A percentile compares a stretch with the other conserved stretches of the same genome.
Conservation (phyloP, 345 rosid species). For the Toxicodendron radicans region DNA sequence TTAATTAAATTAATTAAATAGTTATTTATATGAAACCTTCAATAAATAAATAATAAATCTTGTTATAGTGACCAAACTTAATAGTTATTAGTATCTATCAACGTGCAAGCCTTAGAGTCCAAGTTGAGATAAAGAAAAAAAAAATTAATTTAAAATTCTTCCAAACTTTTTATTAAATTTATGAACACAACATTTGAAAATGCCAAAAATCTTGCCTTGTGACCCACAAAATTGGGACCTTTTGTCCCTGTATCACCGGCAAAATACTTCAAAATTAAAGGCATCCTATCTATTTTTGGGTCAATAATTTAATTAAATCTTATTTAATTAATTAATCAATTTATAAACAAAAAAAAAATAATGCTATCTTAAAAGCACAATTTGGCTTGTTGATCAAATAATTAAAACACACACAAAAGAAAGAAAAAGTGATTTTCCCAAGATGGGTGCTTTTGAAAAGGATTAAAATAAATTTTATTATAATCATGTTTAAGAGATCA, state of each 20-base stretch:
- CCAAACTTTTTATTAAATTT: conserved; percentile 9
- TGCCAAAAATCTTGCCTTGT: conserved; percentile 12
- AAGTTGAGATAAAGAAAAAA: not conserved
- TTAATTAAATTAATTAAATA: too few relatives aligned
- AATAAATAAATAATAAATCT: not conserved
- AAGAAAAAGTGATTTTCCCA: not conserved
- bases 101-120: conserved; percentile 17
- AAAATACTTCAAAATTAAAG: not conserved
- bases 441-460: too few relatives aligned
- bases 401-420: too few relatives aligned
- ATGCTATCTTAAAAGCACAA: not conserved
- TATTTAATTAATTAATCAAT: too few relatives aligned
- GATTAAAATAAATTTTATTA: not conserved
- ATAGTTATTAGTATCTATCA: not conserved
- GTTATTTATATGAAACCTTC: too few relatives aligned
- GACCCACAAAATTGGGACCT: conserved; percentile 22
- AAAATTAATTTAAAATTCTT: not conserved
- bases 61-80: not conserved
- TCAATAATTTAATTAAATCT: too few relatives aligned
- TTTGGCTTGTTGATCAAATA: not conserved
- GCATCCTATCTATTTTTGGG: not conserved
- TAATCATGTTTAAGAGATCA: not conserved
- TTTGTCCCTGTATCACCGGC: conserved; percentile 35
- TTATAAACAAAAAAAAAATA: too few relatives aligned
- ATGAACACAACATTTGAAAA: conserved; percentile 27